Evolutionary conservation across 1,284 basidiomycete species (phyloP).

Genomic region (Psilocybe mexicana): DNA sequence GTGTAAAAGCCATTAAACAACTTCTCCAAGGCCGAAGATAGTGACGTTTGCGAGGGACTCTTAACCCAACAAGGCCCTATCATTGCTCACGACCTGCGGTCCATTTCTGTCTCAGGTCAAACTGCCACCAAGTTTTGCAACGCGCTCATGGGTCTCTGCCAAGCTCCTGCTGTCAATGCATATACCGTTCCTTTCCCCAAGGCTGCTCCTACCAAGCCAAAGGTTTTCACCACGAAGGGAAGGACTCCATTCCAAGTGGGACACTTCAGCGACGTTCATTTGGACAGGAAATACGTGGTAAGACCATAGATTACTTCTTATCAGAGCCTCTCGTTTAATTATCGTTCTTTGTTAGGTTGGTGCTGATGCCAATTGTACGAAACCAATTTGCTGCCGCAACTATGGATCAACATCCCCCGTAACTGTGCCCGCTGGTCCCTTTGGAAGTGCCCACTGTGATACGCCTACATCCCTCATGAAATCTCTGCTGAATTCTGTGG

Average conservation of each 20-base stretch:
- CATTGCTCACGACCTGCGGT: slow-evolving; percentile 55
- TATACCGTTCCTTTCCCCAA: slow-evolving; percentile 48
- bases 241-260: slow-evolving; percentile 48
- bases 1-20: background rate
- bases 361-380: slow-evolving; percentile 52
- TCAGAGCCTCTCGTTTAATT: background rate
- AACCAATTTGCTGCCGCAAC: slow-evolving; percentile 59
- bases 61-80: slow-evolving; percentile 54
- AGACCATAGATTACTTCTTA: slow-evolving; percentile 10
- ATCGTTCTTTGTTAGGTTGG: slow-evolving; percentile 35
- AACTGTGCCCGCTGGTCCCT: slow-evolving; percentile 43
- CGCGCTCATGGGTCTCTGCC: slow-evolving; percentile 56
- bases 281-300: slow-evolving; percentile 52
- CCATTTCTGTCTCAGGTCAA: slow-evolving; percentile 44
- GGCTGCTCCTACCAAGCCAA: slow-evolving; percentile 36
- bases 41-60: slow-evolving; percentile 57
- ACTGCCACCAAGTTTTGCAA: slow-evolving; percentile 59
- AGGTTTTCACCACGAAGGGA: slow-evolving; percentile 37
- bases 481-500: slow-evolving; percentile 48
- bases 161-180: slow-evolving; percentile 41
- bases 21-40: slow-evolving; percentile 31
- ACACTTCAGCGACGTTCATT: slow-evolving; percentile 57
- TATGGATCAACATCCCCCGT: slow-evolving; percentile 42
- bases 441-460: slow-evolving; percentile 51
- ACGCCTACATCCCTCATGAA: slow-evolving; percentile 45